Conservation (phyloP, 2,329 filamentous ascomycete species). For the Mariannaea elegans region DNA sequence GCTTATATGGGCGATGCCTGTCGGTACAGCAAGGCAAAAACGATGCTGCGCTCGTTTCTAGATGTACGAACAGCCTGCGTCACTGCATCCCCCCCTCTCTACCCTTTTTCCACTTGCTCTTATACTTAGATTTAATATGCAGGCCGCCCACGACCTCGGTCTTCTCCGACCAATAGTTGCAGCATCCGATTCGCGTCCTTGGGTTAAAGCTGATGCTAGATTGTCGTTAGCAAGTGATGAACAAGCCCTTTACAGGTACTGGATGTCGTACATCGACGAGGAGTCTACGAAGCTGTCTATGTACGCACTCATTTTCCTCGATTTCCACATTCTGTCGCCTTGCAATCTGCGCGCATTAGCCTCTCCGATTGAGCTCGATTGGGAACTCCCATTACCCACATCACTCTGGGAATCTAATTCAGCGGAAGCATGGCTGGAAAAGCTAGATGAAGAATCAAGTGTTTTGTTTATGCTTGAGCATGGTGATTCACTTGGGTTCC, state of each 20-base stretch:
- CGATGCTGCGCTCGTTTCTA: constrained; percentile 39
- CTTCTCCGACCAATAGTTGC: constrained; percentile 38
- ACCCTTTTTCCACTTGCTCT: neutral
- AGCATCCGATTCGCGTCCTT: constrained; percentile 23
- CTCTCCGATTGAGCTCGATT: constrained; percentile 45
- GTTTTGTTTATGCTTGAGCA: constrained; percentile 17
- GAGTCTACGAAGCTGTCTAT: constrained; percentile 45
- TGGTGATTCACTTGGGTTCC: constrained; percentile 23
- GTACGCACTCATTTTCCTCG: constrained; percentile 42
- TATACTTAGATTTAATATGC: neutral
- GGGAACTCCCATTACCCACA: constrained; percentile 44
- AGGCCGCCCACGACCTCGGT: constrained; percentile 40
- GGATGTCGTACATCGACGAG: constrained; percentile 39
- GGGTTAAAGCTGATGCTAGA: constrained; percentile 4
- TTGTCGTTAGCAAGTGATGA: constrained; percentile 7
- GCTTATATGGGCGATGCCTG: constrained; percentile 39
- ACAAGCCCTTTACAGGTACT: constrained; percentile 30
- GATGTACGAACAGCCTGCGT: constrained; percentile 33
- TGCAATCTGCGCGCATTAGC: constrained; percentile 43
- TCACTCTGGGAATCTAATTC: constrained; percentile 44
- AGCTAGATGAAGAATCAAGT: constrained; percentile 30
- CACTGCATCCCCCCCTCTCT: too few species aligned
- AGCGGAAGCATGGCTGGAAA: constrained; percentile 38
- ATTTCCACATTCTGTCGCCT: constrained; percentile 41
- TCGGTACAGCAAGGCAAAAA: constrained; percentile 37